Evolutionary conservation across 352 stramenopile species (phyloP).

Genomic region (Globisporangium cylindrosporum): DNA sequence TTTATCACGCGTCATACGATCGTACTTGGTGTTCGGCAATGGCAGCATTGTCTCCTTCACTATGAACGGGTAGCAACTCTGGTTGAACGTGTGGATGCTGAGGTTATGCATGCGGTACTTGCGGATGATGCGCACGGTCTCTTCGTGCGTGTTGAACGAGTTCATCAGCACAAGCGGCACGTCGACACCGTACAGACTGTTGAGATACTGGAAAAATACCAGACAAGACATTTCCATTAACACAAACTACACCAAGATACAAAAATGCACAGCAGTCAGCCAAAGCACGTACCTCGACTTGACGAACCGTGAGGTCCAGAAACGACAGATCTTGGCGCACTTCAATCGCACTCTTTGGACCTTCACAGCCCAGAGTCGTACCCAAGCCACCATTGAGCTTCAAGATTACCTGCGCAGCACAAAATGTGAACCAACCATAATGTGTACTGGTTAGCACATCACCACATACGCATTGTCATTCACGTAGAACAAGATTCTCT

Average conservation of each 20-base stretch:
- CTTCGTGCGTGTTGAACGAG: constrained; percentile 98
- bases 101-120: constrained; percentile 97
- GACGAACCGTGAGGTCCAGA: constrained; percentile 98
- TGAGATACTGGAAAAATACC: constrained; percentile 63
- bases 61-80: constrained; percentile 91
- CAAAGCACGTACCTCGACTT: constrained; percentile 83
- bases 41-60: constrained; percentile 90
- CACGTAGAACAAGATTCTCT: background rate
- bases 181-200: constrained; percentile 91
- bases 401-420: constrained; percentile 80
- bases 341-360: constrained; percentile 92
- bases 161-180: constrained; percentile 99
- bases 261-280: background rate
- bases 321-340: constrained; percentile 94
- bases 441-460: background rate
- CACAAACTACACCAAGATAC: constrained; percentile 1
- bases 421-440: background rate
- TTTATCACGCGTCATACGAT: constrained; percentile 72
- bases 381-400: constrained; percentile 99
- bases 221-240: background rate
- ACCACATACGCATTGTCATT: background rate
- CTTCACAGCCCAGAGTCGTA: constrained; percentile 96
- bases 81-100: constrained; percentile 94
- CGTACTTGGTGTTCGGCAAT: constrained; percentile 85
- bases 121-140: constrained; percentile 96